Base-by-base conservation (phyloP, 2,329 filamentous ascomycete genomes). In the Fusarium denticulatum region DNA sequence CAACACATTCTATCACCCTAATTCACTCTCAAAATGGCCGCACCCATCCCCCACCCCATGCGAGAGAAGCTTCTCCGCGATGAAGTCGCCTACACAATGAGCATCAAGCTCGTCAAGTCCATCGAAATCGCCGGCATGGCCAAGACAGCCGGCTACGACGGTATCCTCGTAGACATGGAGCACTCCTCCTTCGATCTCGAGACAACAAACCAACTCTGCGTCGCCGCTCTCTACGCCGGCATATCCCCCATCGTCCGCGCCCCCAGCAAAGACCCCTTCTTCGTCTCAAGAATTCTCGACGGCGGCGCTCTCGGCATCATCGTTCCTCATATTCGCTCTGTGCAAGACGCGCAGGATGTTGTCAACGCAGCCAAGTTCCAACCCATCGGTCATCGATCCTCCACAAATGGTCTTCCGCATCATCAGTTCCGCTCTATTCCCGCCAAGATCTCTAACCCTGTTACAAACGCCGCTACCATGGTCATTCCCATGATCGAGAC, bases 111-210 rank as follows among this genome's bases (percentile, higher is more conserved):
- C 10, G 68, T 79, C n/a, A 74, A 79, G 15, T 78, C 76, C 18
- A 61, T 78, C 1, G 75, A 79, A n/a, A 76, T 83, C 22, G 77
- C 81, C 5, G 76, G 79, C 26, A 76, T 83, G 46, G 82, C 82
- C 16, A 78, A 79, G 62, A 76, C 78, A 30, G 79, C 78, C 7
- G 80, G 80, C 11, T 83, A 77, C 52, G 79, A 83, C 45, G 74
- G 79, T 1, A 67, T 84, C 0, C 81, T 84, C 68, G 81, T 84
- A 36, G 83, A 84, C 22, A 76, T 82, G 26, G 82, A 84, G 62
- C 82, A 84, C 52, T 80, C 81, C 5, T 76, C 77, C 1, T 71
- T 84, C 4, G 80, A 81, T 3, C 70, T 82, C 6, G 76, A 79
- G 53, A 76, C 82, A 8, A 79, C 79, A 9, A 78, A 76, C 47